phyloP scores from a whole-genome alignment of 371 early-diverging fungal species.

The Mucor piriformis region DNA sequence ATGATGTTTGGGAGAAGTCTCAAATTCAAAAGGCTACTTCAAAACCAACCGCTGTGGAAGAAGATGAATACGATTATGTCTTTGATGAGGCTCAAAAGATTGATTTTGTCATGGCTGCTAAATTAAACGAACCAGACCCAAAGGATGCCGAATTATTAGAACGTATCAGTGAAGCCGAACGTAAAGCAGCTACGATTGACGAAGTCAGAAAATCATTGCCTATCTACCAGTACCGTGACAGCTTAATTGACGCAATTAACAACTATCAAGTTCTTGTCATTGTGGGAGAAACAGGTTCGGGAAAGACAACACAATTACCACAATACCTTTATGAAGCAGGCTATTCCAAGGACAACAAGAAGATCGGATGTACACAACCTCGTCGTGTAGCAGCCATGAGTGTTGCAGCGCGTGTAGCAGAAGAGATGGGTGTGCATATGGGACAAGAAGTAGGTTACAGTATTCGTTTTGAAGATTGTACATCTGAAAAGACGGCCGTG shows the following conservation, averaged over 20 bases:
- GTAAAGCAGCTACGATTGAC: constrained; percentile 79
- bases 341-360: constrained; percentile 83
- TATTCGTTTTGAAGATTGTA: constrained; percentile 98
- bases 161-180: constrained; percentile 67
- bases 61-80: constrained; percentile 89
- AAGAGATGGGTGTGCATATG: constrained; percentile 93
- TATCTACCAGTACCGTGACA: constrained; percentile 82
- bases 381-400: constrained; percentile 99
- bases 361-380: constrained; percentile 99
- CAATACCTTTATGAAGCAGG: constrained; percentile 98
- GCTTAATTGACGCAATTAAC: constrained; percentile 82
- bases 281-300: constrained; percentile 98
- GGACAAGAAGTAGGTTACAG: constrained; percentile 97
- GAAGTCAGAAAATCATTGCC: constrained; percentile 93
- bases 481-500: constrained; percentile 92
- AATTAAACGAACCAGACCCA: constrained; percentile 59
- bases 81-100: constrained; percentile 93
- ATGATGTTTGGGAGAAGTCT: constrained; percentile 92
- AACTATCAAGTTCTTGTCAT: constrained; percentile 90
- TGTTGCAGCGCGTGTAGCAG: constrained; percentile 96
- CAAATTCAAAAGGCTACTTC: constrained; percentile 74
- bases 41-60: constrained; percentile 43
- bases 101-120: constrained; percentile 85
- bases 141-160: constrained; percentile 63
- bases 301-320: constrained; percentile 99